Conservation (phyloP, 2,329 filamentous ascomycete genomes). For the Aspergillus brasiliensis region DNA sequence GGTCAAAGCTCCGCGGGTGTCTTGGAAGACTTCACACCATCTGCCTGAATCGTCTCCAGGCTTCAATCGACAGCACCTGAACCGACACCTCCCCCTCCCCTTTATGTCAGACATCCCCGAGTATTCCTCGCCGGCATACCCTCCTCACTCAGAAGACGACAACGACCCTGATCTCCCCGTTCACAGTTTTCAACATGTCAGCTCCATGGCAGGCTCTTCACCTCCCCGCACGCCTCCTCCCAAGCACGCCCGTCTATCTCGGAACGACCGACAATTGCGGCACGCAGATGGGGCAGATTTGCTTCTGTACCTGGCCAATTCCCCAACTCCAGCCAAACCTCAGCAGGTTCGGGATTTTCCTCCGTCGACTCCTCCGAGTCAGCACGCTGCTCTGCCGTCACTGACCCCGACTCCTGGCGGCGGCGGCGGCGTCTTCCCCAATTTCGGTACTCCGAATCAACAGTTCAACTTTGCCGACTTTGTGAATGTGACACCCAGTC, state of each 20-base stretch:
- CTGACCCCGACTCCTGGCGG: slow-evolving; percentile 61
- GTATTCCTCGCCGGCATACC: slow-evolving; percentile 54
- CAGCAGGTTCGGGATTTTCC: slow-evolving; percentile 56
- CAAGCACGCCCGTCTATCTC: slow-evolving; percentile 54
- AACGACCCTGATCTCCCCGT: slow-evolving; percentile 80
- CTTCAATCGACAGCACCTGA: slow-evolving; percentile 71
- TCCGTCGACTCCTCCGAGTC: slow-evolving; percentile 75
- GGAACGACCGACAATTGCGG: slow-evolving; percentile 54
- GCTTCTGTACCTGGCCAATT: slow-evolving; percentile 83
- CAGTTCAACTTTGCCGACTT: slow-evolving; percentile 95
- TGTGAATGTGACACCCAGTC: slow-evolving; percentile 94
- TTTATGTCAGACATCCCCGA: slow-evolving; percentile 76
- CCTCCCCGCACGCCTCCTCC: slow-evolving; percentile 81
- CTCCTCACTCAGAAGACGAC: slow-evolving; percentile 63
- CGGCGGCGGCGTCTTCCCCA: slow-evolving; percentile 74
- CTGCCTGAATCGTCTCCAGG: slow-evolving; percentile 85
- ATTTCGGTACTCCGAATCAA: slow-evolving; percentile 76
- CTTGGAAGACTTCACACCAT: slow-evolving; percentile 77
- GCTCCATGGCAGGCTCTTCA: slow-evolving; percentile 69
- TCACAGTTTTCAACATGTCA: slow-evolving; percentile 39
- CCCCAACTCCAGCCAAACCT: slow-evolving; percentile 75
- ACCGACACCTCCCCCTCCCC: slow-evolving; percentile 75
- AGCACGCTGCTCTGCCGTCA: slow-evolving; percentile 54
- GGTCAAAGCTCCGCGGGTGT: slow-evolving; percentile 61
- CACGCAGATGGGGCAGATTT: slow-evolving; percentile 81